Percentiles rank a stretch among this genome's conserved stretches.
Evolutionary conservation across 192 early-diverging fungal species (phyloP).

Genomic region (Backusella mclennaniae): DNA sequence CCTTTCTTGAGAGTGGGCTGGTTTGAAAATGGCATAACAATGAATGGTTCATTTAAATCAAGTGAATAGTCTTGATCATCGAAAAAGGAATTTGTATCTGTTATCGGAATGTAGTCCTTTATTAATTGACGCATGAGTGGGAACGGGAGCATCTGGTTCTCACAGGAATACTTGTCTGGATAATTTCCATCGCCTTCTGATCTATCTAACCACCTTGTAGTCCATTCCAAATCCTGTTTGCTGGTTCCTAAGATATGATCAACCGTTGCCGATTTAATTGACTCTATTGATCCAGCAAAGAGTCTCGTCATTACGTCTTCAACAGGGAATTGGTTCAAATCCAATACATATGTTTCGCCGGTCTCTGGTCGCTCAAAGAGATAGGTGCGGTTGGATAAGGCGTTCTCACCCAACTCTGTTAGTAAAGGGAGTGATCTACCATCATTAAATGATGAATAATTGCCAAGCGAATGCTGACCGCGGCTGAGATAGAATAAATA

Average conservation of each 20-base stretch:
- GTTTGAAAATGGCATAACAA: conserved; percentile 15
- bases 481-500: conserved; percentile 2
- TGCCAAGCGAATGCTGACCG: neutral
- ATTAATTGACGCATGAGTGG: conserved; percentile 19
- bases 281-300: conserved; percentile 10
- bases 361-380: conserved; percentile 1
- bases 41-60: conserved; percentile 17
- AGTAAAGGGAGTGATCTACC: neutral
- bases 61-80: neutral
- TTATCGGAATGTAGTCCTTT: neutral
- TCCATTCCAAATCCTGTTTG: neutral
- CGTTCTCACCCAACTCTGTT: neutral
- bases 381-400: neutral
- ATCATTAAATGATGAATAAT: neutral
- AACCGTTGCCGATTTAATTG: neutral
- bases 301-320: neutral
- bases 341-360: neutral
- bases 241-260: neutral
- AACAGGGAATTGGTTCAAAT: neutral
- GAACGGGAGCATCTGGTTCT: conserved; percentile 13
- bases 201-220: neutral
- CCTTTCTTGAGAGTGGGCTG: neutral
- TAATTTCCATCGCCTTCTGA: neutral
- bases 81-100: neutral
- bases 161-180: conserved; percentile 1